phyloP scores from a whole-genome alignment of 2,329 filamentous ascomycete genomes.

The Fusarium xyrophilum region DNA sequence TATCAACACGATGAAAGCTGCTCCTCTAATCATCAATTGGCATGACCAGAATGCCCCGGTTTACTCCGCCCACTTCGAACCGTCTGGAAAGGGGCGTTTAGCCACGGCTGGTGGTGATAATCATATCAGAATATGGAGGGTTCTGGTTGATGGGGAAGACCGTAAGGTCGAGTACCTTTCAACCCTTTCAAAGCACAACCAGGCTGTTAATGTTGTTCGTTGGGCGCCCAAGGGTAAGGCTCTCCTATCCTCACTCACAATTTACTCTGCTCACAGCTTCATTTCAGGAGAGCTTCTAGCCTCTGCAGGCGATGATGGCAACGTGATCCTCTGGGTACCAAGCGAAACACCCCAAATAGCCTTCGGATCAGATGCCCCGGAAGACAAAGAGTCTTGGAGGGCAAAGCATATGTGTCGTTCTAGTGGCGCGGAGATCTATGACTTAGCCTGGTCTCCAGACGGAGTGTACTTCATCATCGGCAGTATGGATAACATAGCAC shows the following conservation, averaged over 20 bases:
- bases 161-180: conserved; percentile 90
- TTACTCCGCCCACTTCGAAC: conserved; percentile 97
- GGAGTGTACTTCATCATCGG: conserved; percentile 95
- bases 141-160: conserved; percentile 84
- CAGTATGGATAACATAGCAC: conserved; percentile 98
- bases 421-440: conserved; percentile 94
- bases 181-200: conserved; percentile 90
- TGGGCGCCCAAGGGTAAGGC: conserved; percentile 88
- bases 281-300: conserved; percentile 83
- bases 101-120: conserved; percentile 96
- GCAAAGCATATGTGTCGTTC: conserved; percentile 98
- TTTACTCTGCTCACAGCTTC: conserved; percentile 25
- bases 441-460: conserved; percentile 98
- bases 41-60: conserved; percentile 97
- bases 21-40: conserved; percentile 97
- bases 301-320: conserved; percentile 95
- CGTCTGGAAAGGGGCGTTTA: conserved; percentile 85
- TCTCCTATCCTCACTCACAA: not conserved
- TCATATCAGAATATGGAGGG: conserved; percentile 93
- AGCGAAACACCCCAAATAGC: conserved; percentile 73
- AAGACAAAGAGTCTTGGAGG: conserved; percentile 96
- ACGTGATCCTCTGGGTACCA: conserved; percentile 94
- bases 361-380: conserved; percentile 83
- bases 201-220: conserved; percentile 96
- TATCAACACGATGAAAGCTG: conserved; percentile 81